Evolutionary conservation across 2,329 filamentous ascomycete genomes (phyloP), one percentile per base, ranked within the genome.

Genomic region (Fusarium avenaceum): DNA sequence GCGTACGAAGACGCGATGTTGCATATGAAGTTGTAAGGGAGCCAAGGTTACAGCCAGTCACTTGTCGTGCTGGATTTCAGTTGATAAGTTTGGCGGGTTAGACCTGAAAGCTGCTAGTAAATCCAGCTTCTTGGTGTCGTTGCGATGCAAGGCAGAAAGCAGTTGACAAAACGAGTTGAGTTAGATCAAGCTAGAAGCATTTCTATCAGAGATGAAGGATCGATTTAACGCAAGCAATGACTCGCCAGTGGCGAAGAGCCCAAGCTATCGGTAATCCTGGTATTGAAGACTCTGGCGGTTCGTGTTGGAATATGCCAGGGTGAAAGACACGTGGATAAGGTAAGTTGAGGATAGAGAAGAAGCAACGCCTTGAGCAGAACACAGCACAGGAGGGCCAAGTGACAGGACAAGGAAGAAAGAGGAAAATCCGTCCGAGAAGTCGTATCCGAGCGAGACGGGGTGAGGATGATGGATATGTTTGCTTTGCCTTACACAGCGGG

Each of bases 401-500:
- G 45, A 33, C 30, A 20, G 20, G 32, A 19, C 49, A 70, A 38
- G 50, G 47, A 43, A 67, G 59, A 47, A 44, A 46, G 39, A 59
- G 43, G 44, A 55, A 66, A 50, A 45, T 38, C 24, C 40, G 46
- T 56, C 52, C 39, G 46, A 58, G 42, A 62, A 48, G 28, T 55
- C 45, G 63, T 62, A 63, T 65, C 64, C 54, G 45, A 65, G 28
- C 30, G 40, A 20, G 50, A 30, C 20, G 40, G 30, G 20, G 57
- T 53, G 63, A 66, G 56, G 67, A 64, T 54, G 61, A 70, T 63
- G 62, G 60, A 63, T 60, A 69, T 74, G 72, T 74, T 74, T 74
- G 72, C 72, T 72, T 73, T 52, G 70, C 66, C 72, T 74, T 74
- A 67, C 72, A 74, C 70, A 70, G 38, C 65, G 61, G 60, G 62